Evolutionary conservation across 2,329 filamentous ascomycete species (phyloP).

Genomic region (Sporothrix pseudoabietina): DNA sequence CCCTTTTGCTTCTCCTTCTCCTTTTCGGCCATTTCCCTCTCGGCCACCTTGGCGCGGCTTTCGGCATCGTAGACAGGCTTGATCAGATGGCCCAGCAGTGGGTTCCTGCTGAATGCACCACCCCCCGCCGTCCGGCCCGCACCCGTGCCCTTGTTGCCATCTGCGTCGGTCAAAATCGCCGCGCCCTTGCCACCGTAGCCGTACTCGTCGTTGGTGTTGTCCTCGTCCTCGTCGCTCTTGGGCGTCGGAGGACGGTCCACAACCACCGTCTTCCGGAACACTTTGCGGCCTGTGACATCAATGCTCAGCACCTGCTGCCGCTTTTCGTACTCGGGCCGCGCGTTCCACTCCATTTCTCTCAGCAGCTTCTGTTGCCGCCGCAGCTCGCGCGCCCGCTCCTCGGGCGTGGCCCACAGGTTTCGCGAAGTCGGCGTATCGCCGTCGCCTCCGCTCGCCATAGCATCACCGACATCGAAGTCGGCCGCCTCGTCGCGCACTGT

Average conservation of each 20-base stretch:
- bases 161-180: constrained; percentile 41
- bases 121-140: constrained; percentile 39
- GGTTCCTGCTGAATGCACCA: constrained; percentile 69
- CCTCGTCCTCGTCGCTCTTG: constrained; percentile 24
- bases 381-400: constrained; percentile 78
- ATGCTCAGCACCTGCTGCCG: constrained; percentile 81
- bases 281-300: constrained; percentile 74
- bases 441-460: constrained; percentile 39
- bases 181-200: constrained; percentile 36
- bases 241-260: constrained; percentile 61
- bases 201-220: constrained; percentile 35
- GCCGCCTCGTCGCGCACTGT: constrained; percentile 83
- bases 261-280: constrained; percentile 71
- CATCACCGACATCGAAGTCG: constrained; percentile 56
- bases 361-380: constrained; percentile 84
- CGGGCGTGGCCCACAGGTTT: constrained; percentile 81
- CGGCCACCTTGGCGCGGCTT: constrained; percentile 39
- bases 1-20: constrained; percentile 12
- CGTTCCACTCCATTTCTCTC: constrained; percentile 84
- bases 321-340: constrained; percentile 86
- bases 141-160: constrained; percentile 40
- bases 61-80: constrained; percentile 59
- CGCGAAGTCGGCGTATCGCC: constrained; percentile 38
- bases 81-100: constrained; percentile 64
- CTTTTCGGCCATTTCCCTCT: constrained; percentile 33